A percentile compares a stretch with the other conserved stretches of the same genome.
These are phyloP conservation scores for Sporobolomyces roseus DNA, from an alignment of 768 basidiomycete genomes.

Conservation along the genomic window DNA sequence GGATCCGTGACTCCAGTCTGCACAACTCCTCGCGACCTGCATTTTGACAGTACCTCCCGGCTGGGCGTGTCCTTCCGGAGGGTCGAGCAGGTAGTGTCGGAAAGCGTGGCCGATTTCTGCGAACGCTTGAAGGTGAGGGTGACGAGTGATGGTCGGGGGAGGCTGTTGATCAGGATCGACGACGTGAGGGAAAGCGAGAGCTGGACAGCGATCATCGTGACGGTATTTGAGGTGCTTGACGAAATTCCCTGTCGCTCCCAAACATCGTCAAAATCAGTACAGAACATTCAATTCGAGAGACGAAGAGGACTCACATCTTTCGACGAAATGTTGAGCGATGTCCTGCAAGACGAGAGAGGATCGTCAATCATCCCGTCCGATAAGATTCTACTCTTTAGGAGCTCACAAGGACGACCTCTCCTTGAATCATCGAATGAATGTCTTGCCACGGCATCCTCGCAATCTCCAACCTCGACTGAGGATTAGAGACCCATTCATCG, in stretches of 20 bases:
- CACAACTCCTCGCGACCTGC: constrained; percentile 70
- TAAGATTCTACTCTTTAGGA: no score
- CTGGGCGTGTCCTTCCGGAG: neutral
- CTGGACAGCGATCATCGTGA: constrained; percentile 53
- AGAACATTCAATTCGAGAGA: no score
- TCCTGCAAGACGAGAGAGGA: no score
- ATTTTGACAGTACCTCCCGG: constrained; percentile 48
- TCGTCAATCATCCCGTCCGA: no score
- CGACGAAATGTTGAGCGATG: constrained; percentile 85
- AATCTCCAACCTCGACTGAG: constrained; percentile 26
- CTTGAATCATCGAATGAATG: constrained; percentile 80
- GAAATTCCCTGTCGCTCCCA: no score
- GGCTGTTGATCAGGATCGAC: constrained; percentile 51
- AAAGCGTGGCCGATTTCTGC: constrained; percentile 59
- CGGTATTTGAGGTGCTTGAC: constrained; percentile 56
- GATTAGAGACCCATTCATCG: constrained; percentile 52
- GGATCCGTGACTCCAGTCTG: constrained; percentile 92
- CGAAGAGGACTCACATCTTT: no score
- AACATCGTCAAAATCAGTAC: no score
- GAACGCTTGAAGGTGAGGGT: constrained; percentile 68
- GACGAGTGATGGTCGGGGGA: constrained; percentile 67
- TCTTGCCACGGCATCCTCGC: constrained; percentile 45
- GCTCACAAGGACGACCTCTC: no score
- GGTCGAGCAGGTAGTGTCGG: constrained; percentile 50
- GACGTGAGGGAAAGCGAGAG: constrained; percentile 78